These are phyloP conservation scores for Staphylotrichum tortipilum DNA, from an alignment of 495 filamentous ascomycete species.

Conservation along the genomic window DNA sequence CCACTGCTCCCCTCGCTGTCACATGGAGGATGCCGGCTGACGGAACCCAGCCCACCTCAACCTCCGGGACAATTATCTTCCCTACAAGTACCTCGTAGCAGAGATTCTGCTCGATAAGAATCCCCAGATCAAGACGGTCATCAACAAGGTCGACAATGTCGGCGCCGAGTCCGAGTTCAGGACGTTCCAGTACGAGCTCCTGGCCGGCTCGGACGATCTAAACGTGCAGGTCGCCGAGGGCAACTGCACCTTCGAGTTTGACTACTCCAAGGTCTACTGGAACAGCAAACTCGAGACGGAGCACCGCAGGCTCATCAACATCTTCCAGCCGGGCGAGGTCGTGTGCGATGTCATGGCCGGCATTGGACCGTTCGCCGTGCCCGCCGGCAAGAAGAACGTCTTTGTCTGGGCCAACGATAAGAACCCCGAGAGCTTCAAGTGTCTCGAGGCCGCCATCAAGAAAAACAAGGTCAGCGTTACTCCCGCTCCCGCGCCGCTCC, in stretches of 20 bases:
- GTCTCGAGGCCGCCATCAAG: slow-evolving; percentile 58
- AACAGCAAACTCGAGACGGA: slow-evolving; percentile 85
- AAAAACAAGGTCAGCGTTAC: slow-evolving; percentile 75
- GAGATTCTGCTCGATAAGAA: slow-evolving; percentile 85
- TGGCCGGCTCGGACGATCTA: slow-evolving; percentile 69
- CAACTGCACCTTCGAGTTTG: slow-evolving; percentile 57
- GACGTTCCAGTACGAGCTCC: slow-evolving; percentile 89
- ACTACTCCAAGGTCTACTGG: slow-evolving; percentile 93
- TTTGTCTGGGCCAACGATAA: slow-evolving; percentile 97
- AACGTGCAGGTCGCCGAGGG: slow-evolving; percentile 65
- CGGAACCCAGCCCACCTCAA: slow-evolving; percentile 66
- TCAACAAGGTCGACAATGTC: slow-evolving; percentile 89
- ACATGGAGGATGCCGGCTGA: not conserved
- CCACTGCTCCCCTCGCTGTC: not conserved
- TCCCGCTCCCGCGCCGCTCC: no score
- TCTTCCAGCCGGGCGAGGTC: slow-evolving; percentile 76
- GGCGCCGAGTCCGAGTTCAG: slow-evolving; percentile 77
- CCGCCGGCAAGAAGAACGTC: slow-evolving; percentile 79
- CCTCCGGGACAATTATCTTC: slow-evolving; percentile 67
- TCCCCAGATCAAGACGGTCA: slow-evolving; percentile 65
- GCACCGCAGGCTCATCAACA: slow-evolving; percentile 67
- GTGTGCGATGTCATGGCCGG: slow-evolving; percentile 98
- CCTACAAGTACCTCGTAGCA: slow-evolving; percentile 77
- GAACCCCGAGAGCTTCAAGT: slow-evolving; percentile 77
- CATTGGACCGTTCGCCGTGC: slow-evolving; percentile 89